These are phyloP conservation scores for Fusarium concolor DNA, from an alignment of 2,329 filamentous ascomycete genomes.

Conservation along the genomic window DNA sequence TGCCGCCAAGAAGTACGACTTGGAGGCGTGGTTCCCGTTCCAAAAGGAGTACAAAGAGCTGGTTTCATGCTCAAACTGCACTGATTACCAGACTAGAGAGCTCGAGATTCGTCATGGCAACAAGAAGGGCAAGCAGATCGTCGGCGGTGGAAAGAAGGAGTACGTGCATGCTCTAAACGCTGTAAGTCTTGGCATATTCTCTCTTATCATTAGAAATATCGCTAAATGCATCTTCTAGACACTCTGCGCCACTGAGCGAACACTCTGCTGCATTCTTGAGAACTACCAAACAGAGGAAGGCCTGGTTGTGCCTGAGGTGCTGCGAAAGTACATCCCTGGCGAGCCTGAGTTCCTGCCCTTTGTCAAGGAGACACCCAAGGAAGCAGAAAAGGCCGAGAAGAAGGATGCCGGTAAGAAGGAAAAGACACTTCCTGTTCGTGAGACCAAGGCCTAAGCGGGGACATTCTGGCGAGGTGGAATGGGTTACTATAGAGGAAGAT, in stretches of 20 bases:
- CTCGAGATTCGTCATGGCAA: slow-evolving; percentile 91
- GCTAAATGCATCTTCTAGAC: slow-evolving; percentile 57
- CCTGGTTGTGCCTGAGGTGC: slow-evolving; percentile 81
- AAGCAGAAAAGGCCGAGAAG: slow-evolving; percentile 54
- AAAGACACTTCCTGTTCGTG: slow-evolving; percentile 44
- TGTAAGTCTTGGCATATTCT: slow-evolving; percentile 31
- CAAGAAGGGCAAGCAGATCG: slow-evolving; percentile 66
- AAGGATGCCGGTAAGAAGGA: slow-evolving; percentile 44
- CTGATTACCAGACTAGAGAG: slow-evolving; percentile 94
- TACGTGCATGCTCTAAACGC: slow-evolving; percentile 96
- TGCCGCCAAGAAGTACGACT: slow-evolving; percentile 88
- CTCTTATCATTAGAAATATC: background rate
- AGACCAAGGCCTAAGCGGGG: slow-evolving; percentile 43
- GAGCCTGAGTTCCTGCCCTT: slow-evolving; percentile 91
- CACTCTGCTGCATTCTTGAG: slow-evolving; percentile 93
- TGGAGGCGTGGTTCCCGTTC: slow-evolving; percentile 97
- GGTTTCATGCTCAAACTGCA: slow-evolving; percentile 97
- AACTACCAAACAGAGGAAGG: slow-evolving; percentile 96
- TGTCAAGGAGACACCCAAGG: slow-evolving; percentile 85
- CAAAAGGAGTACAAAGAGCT: slow-evolving; percentile 99
- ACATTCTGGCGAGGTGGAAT: slow-evolving; percentile 5
- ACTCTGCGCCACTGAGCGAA: slow-evolving; percentile 89
- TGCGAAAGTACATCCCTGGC: slow-evolving; percentile 91
- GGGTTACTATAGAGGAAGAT: slow-evolving; percentile 35
- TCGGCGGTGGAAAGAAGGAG: slow-evolving; percentile 85